A percentile compares a stretch with the other conserved stretches of the same genome.
Evolutionary conservation across 345 rosid genomes (phyloP).

Genomic region (Kandelia obovata): DNA sequence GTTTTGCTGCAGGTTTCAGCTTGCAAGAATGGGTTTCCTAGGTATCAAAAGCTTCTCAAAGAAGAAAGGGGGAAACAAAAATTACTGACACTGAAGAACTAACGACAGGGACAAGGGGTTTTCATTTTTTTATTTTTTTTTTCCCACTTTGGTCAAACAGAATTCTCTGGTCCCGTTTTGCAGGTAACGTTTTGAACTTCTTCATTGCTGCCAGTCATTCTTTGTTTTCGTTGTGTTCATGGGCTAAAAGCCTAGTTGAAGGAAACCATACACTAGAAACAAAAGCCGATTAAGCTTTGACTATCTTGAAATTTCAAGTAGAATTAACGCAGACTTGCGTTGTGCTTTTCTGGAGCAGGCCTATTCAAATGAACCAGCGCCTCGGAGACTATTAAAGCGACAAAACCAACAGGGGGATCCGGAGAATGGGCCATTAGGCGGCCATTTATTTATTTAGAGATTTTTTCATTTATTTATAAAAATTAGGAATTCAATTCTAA

Average conservation of each 20-base stretch:
- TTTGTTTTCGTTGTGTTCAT: too few species aligned
- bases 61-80: constrained; percentile 52
- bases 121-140: not conserved
- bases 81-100: not conserved
- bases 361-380: constrained; percentile 3
- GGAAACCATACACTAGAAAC: too few species aligned
- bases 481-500: too few species aligned
- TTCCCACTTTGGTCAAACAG: constrained; percentile 12
- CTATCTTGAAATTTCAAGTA: too few species aligned
- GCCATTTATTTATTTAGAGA: not conserved
- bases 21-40: constrained; percentile 71
- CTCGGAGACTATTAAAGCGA: constrained; percentile 4
- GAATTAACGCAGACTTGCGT: too few species aligned
- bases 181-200: constrained; percentile 33
- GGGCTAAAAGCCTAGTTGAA: too few species aligned
- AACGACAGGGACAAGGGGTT: not conserved
- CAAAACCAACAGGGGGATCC: constrained; percentile 1
- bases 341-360: not conserved
- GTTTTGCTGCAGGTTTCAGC: constrained; percentile 71
- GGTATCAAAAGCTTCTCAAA: constrained; percentile 61
- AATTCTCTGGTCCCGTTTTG: constrained; percentile 27
- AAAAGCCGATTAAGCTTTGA: too few species aligned
- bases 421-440: too few species aligned
- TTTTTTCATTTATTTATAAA: too few species aligned
- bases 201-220: too few species aligned